A percentile compares a stretch with the other conserved stretches of the same genome.
phyloP scores from a whole-genome alignment of 768 basidiomycete genomes.

The Lentinula guzmanii region DNA sequence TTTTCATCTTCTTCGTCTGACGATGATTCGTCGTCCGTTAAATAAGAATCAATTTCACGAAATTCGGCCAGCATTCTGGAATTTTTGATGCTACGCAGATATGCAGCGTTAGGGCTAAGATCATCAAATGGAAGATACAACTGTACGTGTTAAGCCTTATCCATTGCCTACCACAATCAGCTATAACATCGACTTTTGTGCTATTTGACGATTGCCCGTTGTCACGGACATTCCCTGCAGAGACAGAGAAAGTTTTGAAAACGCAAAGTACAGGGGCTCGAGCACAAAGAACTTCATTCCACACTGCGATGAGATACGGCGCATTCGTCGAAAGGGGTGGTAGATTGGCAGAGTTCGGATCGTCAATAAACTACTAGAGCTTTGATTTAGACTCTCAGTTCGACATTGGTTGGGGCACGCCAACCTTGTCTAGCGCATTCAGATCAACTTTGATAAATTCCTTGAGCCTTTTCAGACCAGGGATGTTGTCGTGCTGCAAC shows the following conservation, averaged over 20 bases:
- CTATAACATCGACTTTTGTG: constrained; percentile 79
- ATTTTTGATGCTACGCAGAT: constrained; percentile 60
- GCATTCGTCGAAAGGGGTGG: constrained; percentile 66
- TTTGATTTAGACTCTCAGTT: background rate
- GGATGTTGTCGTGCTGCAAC: constrained; percentile 35
- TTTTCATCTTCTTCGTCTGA: constrained; percentile 26
- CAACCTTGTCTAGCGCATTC: constrained; percentile 39
- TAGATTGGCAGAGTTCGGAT: constrained; percentile 35
- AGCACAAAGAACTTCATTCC: constrained; percentile 69
- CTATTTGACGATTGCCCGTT: constrained; percentile 20
- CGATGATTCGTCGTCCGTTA: constrained; percentile 52
- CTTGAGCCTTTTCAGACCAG: constrained; percentile 39
- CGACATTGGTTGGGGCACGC: background rate
- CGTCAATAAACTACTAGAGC: constrained; percentile 58
- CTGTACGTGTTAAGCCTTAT: constrained; percentile 85
- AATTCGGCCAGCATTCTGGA: constrained; percentile 74
- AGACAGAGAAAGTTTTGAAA: constrained; percentile 44
- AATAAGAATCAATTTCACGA: constrained; percentile 77
- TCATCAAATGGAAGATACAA: background rate
- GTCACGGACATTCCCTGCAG: constrained; percentile 8
- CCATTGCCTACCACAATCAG: constrained; percentile 71
- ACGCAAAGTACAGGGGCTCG: constrained; percentile 51
- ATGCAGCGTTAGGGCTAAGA: background rate
- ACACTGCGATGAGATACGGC: constrained; percentile 74
- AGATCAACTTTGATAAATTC: constrained; percentile 41